phyloP scores from a whole-genome alignment of 129 eudicot species.

The Solidago caesia region DNA sequence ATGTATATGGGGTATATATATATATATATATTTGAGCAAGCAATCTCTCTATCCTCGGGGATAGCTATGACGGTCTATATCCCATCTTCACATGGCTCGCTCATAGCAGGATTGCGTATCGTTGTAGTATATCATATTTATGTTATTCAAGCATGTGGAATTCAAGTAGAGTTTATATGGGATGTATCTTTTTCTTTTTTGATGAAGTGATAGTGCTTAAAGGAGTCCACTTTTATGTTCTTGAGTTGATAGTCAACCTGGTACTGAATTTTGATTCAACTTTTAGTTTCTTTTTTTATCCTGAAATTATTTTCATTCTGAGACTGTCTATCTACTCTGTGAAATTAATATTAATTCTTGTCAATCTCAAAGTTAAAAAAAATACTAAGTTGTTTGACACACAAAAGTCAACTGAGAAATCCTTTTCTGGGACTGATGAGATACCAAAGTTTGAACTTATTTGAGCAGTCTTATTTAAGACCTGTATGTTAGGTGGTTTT shows the following conservation, averaged over 20 bases:
- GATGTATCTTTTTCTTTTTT: constrained; percentile 4
- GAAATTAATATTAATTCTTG: not conserved
- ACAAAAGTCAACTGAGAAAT: constrained; percentile 26
- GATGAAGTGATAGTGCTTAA: constrained; percentile 20
- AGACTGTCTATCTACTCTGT: not conserved
- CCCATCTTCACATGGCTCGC: no score
- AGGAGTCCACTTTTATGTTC: constrained; percentile 15
- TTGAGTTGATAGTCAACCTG: constrained; percentile 6
- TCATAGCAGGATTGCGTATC: no score
- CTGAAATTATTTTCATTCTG: not conserved
- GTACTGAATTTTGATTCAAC: constrained; percentile 15
- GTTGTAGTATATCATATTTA: not conserved
- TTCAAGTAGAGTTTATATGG: not conserved
- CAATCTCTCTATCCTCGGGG: not conserved
- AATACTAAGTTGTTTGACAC: constrained; percentile 1
- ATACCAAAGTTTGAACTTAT: constrained; percentile 4
- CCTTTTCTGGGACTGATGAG: constrained; percentile 7
- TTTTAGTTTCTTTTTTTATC: not conserved
- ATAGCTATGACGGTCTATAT: no score
- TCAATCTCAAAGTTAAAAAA: constrained; percentile 19
- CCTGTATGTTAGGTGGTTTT: not conserved
- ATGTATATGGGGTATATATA: not conserved
- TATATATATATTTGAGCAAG: not conserved
- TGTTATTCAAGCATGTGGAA: constrained; percentile 8
- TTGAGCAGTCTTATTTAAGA: not conserved